phyloP scores from a whole-genome alignment of 169 alveolate species.

The Plasmodium gonderi region DNA sequence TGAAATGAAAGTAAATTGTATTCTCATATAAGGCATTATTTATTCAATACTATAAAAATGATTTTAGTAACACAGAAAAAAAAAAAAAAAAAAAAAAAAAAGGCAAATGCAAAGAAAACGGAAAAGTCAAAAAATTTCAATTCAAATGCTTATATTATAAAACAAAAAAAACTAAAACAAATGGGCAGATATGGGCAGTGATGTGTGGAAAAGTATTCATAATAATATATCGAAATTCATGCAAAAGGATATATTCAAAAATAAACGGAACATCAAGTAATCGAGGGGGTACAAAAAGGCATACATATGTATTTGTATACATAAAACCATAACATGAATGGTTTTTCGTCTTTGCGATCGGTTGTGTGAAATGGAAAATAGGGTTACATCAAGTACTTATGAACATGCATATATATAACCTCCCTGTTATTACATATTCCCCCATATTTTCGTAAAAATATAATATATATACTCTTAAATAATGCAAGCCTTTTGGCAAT shows the following conservation, averaged over 20 bases:
- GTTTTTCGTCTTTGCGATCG: neutral
- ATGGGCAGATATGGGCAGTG: neutral
- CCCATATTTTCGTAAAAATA: too few species aligned
- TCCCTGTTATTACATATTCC: too few species aligned
- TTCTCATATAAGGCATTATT: neutral
- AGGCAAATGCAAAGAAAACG: neutral
- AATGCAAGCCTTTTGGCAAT: neutral
- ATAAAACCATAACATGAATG: neutral
- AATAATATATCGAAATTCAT: too few species aligned
- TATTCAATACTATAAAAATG: neutral
- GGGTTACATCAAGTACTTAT: neutral
- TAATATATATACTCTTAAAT: neutral
- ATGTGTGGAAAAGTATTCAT: neutral
- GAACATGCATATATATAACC: neutral
- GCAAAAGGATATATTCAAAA: too few species aligned
- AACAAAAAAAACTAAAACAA: neutral
- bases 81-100: neutral
- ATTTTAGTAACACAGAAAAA: neutral
- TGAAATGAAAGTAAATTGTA: neutral
- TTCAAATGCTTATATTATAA: neutral
- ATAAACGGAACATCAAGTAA: too few species aligned
- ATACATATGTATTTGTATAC: neutral
- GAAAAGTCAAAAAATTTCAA: neutral
- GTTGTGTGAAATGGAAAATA: neutral
- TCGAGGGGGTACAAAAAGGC: neutral